Base-by-base conservation (phyloP, 2,329 filamentous ascomycete species). In the Alternaria brassicae region DNA sequence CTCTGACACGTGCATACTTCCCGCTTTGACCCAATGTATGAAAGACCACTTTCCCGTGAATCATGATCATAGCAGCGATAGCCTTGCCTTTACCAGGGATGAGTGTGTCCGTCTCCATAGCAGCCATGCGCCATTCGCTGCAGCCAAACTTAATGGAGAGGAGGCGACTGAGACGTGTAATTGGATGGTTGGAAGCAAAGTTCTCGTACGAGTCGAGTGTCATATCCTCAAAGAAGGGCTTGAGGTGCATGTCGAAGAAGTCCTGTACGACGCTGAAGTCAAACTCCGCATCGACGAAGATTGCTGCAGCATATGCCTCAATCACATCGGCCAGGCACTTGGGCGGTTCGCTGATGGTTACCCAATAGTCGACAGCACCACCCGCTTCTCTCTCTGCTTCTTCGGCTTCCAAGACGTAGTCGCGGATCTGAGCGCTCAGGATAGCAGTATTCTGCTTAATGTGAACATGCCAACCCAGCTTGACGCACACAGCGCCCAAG, bases 261-360 rank as follows among this genome's bases (percentile, higher is more conserved):
- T 74, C 73, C 62, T 90, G 86, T 1, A 98, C 90, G 17, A 88
- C 83, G 12, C 76, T 75, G 76, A 90, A 97, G 72, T 95, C 81
- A 78, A 94, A 98, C 44, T 84, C 82, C 0, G 91, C 90, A 77
- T 99, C 95, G 10, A 99, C 90, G 74, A 98, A 98, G 21, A 97
- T 84, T 19, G 94, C 94, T 1, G 93, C 95, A 3, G 97, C 81
- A 69, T 93, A 95, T 0, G 94, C 88, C 81, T 99, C 95, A 3
- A 98, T 83, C 36, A 97, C 86, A 76, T 99, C 95, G 0, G 93
- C 87, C 6, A 98, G 86, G 53, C 85, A 88, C 62, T 95, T 95
- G 8, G 91, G 91, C 1, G 90, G 88, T 39, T 86, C 82, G 15
- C 81, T 82, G 12, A 71, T 64, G 21, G 44, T 65, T 27, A 86